Evolutionary conservation across 805 yeast species (phyloP).

Genomic region (Saccharomycopsis capsularis): DNA sequence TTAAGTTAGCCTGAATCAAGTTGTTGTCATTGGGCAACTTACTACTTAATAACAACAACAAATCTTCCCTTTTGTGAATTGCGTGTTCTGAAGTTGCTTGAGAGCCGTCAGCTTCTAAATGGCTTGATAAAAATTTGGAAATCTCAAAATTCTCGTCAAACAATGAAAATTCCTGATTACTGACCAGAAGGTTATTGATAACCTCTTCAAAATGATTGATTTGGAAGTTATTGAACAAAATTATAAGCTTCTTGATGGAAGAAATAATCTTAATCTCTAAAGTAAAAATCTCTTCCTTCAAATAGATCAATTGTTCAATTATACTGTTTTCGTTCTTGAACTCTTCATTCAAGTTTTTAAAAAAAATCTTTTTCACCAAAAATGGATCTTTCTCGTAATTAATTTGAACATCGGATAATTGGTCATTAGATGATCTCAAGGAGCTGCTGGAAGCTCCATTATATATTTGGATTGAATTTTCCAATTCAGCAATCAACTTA

Average conservation of each 20-base stretch:
- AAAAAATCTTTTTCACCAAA: constrained; percentile 19
- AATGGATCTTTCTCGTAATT: constrained; percentile 21
- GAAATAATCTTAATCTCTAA: constrained; percentile 18
- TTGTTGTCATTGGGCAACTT: constrained; percentile 18
- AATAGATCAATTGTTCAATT: constrained; percentile 13
- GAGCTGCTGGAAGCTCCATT: constrained; percentile 1
- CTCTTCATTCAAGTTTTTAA: constrained; percentile 20
- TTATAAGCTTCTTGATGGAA: constrained; percentile 15
- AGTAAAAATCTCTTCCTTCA: constrained; percentile 20
- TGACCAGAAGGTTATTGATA: constrained; percentile 13
- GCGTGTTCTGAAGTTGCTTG: not conserved
- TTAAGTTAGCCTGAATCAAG: constrained; percentile 8
- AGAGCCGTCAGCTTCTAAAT: constrained; percentile 5
- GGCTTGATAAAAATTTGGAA: constrained; percentile 15
- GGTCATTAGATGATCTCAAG: constrained; percentile 6
- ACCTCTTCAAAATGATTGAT: constrained; percentile 18
- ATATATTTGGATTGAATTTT: constrained; percentile 12
- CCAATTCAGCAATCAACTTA: constrained; percentile 17
- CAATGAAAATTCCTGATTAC: constrained; percentile 14
- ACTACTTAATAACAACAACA: constrained; percentile 17
- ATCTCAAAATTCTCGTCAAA: constrained; percentile 20
- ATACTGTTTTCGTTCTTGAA: constrained; percentile 14
- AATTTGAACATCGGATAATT: not conserved
- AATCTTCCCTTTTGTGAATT: constrained; percentile 9
- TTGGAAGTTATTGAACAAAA: constrained; percentile 20